Evolutionary conservation across 2,329 filamentous ascomycete genomes (phyloP), one percentile per base, ranked within the genome.

Genomic region (Venturiaceae sp.): DNA sequence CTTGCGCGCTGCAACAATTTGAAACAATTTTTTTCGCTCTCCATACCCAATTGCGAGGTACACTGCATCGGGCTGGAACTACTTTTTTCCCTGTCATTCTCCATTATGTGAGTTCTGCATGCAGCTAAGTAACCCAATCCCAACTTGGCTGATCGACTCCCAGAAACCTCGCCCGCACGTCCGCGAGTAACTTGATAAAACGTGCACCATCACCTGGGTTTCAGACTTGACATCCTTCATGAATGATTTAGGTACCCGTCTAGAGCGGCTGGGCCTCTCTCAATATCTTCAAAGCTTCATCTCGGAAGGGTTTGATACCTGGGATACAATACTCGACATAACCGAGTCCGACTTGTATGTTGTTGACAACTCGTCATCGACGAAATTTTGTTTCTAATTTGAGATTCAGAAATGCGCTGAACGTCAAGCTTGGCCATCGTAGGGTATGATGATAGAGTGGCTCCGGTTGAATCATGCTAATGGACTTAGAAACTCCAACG

Each of bases 241-340:
- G 83, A 83, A 79, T 79, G 80, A 83, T 71, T 77, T 94, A 66
- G 81, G 78, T 64, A 73, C 78, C 37, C 81, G 86, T 64, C 84
- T 92, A 69, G 80, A 82, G 73, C 86, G 88, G 78, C 78, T 92
- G 77, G 88, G 88, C 69, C 80, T 94, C 71, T 78, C 83, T 74
- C 87, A 91, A 73, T 92, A 94, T 74, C 80, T 88, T 60, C 79
- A 85, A 64, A 74, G 78, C 58, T 88, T 94, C 65, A 69, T 89
- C 46, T 83, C 88, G 57, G 88, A 92, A 72, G 89, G 89, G 3
- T 94, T 94, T 70, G 89, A 94, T 70, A 84, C 85, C 11, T 92
- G 89, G 89, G 87, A 90, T 34, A 91, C 86, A 1, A 85, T 92
- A 58, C 77, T 91, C 55, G 88, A 92, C 67, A 91, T 94, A 57